phyloP scores from a whole-genome alignment of 1,284 basidiomycete genomes.

The Takashimella tepidaria region DNA sequence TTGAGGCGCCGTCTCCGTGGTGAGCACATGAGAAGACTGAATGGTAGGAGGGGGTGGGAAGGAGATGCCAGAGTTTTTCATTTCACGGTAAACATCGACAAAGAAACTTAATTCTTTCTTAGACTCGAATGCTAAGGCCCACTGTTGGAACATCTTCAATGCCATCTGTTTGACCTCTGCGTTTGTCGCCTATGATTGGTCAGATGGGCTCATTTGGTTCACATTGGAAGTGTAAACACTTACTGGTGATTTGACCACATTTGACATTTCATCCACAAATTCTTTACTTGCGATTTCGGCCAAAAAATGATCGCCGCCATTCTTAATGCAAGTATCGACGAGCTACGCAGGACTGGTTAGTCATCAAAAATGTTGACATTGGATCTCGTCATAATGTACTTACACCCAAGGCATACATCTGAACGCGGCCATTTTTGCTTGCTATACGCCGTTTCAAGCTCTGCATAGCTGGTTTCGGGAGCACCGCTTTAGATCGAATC shows the following conservation, averaged over 20 bases:
- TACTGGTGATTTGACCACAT: conserved; percentile 48
- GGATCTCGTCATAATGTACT: conserved; percentile 38
- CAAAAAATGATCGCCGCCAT: conserved; percentile 90
- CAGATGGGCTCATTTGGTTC: background rate
- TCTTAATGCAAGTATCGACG: conserved; percentile 93
- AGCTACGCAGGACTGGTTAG: conserved; percentile 53
- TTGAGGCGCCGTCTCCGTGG: conserved; percentile 61
- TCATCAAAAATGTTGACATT: background rate
- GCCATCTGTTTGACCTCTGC: conserved; percentile 79
- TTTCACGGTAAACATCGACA: conserved; percentile 70
- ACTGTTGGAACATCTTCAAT: conserved; percentile 78
- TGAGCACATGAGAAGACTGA: conserved; percentile 36
- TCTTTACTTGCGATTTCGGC: conserved; percentile 76
- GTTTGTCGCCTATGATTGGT: conserved; percentile 54
- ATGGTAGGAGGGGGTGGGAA: conserved; percentile 44
- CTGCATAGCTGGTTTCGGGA: conserved; percentile 81
- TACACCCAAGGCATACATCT: conserved; percentile 77
- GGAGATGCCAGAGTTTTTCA: conserved; percentile 56
- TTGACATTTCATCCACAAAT: conserved; percentile 73
- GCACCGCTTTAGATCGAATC: conserved; percentile 84
- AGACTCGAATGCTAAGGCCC: conserved; percentile 84
- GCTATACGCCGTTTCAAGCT: conserved; percentile 79
- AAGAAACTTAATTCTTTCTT: conserved; percentile 71
- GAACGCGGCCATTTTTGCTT: conserved; percentile 95
- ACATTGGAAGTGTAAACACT: conserved; percentile 12